phyloP scores from a whole-genome alignment of 164 flowering plant genomes.

The Akebia trifoliata region DNA sequence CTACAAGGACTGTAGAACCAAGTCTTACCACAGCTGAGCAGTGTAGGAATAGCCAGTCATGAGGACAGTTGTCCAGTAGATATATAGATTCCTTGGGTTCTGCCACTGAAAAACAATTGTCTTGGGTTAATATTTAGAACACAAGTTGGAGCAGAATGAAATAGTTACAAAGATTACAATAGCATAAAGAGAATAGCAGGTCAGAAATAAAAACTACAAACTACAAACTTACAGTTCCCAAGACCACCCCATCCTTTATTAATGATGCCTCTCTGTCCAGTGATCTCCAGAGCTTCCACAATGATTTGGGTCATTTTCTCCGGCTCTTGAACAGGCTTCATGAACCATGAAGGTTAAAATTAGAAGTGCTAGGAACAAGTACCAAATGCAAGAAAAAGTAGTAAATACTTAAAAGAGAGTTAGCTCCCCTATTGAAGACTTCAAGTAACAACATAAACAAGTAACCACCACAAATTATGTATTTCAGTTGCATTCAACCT shows the following conservation, averaged over 20 bases:
- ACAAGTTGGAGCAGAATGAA: not conserved
- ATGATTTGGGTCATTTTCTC: conserved; percentile 89
- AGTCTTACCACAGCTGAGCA: conserved; percentile 94
- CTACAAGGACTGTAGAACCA: too few species aligned
- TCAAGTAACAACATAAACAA: too few species aligned
- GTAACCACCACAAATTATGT: too few species aligned
- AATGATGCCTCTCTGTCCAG: conserved; percentile 92
- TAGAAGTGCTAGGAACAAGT: not conserved
- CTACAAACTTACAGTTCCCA: conserved; percentile 71
- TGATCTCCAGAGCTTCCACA: conserved; percentile 76
- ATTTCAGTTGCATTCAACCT: too few species aligned
- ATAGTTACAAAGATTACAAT: too few species aligned
- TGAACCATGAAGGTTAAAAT: conserved; percentile 2
- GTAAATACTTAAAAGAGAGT: too few species aligned
- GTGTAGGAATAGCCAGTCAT: conserved; percentile 91
- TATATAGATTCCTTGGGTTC: conserved; percentile 78
- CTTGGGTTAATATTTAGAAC: conserved; percentile 8
- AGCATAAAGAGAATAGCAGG: too few species aligned
- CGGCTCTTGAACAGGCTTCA: conserved; percentile 95
- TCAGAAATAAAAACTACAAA: conserved; percentile 10
- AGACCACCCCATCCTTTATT: conserved; percentile 99
- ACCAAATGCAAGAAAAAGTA: not conserved
- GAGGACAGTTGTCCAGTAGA: conserved; percentile 85
- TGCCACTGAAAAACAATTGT: conserved; percentile 52
- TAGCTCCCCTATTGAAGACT: too few species aligned